Evolutionary conservation across 1,139 yeast genomes (phyloP).

Genomic region (Arxiozyma bovina): DNA sequence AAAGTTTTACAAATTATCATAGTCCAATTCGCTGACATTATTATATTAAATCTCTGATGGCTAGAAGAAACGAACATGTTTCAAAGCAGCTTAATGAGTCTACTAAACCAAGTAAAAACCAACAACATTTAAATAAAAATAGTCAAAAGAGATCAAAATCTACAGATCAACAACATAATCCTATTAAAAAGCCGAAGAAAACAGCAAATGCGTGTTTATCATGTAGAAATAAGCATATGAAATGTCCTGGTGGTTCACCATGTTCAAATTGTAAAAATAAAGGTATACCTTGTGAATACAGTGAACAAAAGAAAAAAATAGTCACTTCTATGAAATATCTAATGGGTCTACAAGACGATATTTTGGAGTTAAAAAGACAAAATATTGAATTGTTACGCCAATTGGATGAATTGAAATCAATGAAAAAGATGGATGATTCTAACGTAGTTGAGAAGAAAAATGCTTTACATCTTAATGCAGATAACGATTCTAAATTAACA

Average conservation of each 20-base stretch:
- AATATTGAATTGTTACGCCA: conserved; percentile 42
- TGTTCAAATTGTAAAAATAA: conserved; percentile 59
- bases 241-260: conserved; percentile 77
- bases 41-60: too few species aligned
- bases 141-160: not conserved
- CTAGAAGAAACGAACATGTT: too few species aligned
- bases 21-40: too few species aligned
- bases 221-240: conserved; percentile 66
- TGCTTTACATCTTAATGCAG: not conserved
- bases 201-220: conserved; percentile 42
- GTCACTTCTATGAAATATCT: conserved; percentile 70
- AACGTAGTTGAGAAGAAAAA: not conserved
- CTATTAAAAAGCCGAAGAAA: not conserved
- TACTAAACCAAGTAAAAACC: not conserved
- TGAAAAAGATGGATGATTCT: not conserved
- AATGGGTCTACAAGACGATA: conserved; percentile 58
- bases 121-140: not conserved
- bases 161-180: not conserved
- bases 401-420: conserved; percentile 33
- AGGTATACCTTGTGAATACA: conserved; percentile 58
- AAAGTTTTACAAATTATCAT: too few species aligned
- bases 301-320: conserved; percentile 68
- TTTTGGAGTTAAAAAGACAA: conserved; percentile 40
- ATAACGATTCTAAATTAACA: not conserved
- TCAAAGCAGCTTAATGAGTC: not conserved